Base-by-base conservation (phyloP, 2,329 filamentous ascomycete genomes). In the Beauveria brongniartii region DNA sequence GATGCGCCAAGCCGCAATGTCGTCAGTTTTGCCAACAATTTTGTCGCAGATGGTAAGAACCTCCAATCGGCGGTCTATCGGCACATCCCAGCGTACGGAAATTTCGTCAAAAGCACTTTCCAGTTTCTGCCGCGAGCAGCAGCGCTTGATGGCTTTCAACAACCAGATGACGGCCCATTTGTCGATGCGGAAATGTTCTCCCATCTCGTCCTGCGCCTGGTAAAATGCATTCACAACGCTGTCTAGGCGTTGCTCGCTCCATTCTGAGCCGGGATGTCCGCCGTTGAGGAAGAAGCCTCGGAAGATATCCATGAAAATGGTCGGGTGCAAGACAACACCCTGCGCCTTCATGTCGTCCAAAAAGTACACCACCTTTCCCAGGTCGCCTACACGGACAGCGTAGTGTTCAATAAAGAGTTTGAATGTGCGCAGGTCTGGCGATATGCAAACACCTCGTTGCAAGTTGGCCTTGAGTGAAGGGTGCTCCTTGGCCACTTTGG, bases 241-340 rank as follows among this genome's bases (percentile, higher is more conserved):
- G 48, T 87, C 80, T 3, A 97, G 81, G n/a, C 85, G 82, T 65
- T 81, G 74, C 34, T 78, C 76, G 30, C 84, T 91, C 93, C 94
- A 99, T 14, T 84, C 80, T 0, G 86, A 86, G 64, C 86, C 73
- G 1, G 64, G 77, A 26, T 78, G 70, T 28, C 85, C 86, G 12
- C 92, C 93, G 69, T 96, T 87, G 2, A 77, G 72, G 37, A 82
- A 80, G 69, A 97, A 99, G 0, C 90, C 92, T 67, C 91, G 88
- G 74, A 97, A 90, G 3, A 97, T 78, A 8, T 88, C 81, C 43
- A 94, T 78, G 68, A 93, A 97, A 26, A 96, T 82, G 61, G 88
- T 82, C 6, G 88, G 89, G 63, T 93, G 85, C 18, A 93, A 76
- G 0, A 85, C 83, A 3, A 96, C 78, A 3, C 80, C 75, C 65